These are phyloP conservation scores for Neofusicoccum sp. DNA, from an alignment of 2,329 filamentous ascomycete genomes.

Conservation along the genomic window DNA sequence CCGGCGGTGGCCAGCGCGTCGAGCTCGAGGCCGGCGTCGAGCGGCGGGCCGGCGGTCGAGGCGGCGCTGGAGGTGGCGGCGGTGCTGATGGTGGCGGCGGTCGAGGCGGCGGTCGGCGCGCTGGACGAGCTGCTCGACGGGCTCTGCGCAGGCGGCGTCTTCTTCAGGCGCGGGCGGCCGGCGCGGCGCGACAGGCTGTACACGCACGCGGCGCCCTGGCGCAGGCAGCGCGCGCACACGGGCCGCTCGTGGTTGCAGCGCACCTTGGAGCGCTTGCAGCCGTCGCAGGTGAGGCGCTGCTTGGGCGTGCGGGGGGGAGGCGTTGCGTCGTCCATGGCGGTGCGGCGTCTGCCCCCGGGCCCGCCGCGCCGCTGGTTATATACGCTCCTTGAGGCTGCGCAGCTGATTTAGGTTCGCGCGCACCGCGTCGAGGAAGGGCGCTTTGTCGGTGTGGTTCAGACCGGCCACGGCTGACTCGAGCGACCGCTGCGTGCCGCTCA, in stretches of 20 bases:
- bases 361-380: too few relatives aligned
- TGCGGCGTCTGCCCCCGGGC: too few relatives aligned
- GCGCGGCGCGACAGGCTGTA: not conserved
- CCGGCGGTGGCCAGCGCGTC: not conserved
- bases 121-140: not conserved
- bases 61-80: not conserved
- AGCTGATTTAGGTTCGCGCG: too few relatives aligned
- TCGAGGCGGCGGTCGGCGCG: not conserved
- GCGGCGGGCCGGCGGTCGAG: not conserved
- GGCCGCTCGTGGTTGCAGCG: not conserved
- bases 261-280: not conserved
- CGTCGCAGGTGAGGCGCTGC: not conserved
- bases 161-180: not conserved
- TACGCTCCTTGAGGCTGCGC: too few relatives aligned
- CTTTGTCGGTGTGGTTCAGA: too few relatives aligned
- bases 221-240: not conserved
- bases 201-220: not conserved
- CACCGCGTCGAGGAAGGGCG: too few relatives aligned
- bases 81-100: not conserved
- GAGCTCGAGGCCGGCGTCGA: not conserved
- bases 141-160: not conserved
- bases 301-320: too few relatives aligned
- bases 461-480: too few relatives aligned
- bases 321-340: too few relatives aligned
- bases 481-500: too few relatives aligned